Base-by-base conservation (phyloP, 345 rosid species). In the Leavenworthia alabamica region DNA sequence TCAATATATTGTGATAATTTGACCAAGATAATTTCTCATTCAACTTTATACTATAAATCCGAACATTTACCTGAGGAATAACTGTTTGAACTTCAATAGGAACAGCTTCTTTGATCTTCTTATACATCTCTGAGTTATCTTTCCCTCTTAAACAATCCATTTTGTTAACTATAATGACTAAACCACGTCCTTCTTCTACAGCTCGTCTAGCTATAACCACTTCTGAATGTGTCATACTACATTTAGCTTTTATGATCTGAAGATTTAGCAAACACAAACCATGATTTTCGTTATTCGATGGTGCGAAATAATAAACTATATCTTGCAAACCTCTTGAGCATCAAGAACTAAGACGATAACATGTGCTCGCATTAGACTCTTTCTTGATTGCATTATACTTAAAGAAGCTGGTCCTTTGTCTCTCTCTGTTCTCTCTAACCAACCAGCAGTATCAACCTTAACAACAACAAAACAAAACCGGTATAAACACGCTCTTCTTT, bases 11-110 rank as follows among this genome's bases (percentile, higher is more conserved):
- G n/a, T n/a, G n/a, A n/a, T n/a, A n/a, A n/a, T n/a, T n/a, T n/a
- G n/a, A n/a, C n/a, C n/a, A n/a, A n/a, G n/a, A n/a, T n/a, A n/a
- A n/a, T n/a, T n/a, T n/a, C n/a, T n/a, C n/a, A n/a, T n/a, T n/a
- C n/a, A n/a, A n/a, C n/a, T n/a, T n/a, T n/a, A n/a, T n/a, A n/a
- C n/a, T n/a, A n/a, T n/a, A n/a, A n/a, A n/a, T n/a, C n/a, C n/a
- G n/a, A n/a, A n/a, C n/a, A n/a, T n/a, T n/a, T n/a, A 92, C 98
- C 99, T 89, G 96, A 5, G 99, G 97, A 72, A 89, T 77, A 50
- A 86, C 91, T 8, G 83, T 86, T 78, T 93, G 97, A 64, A 93
- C 79, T 87, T 93, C 99, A 63, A 77, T 60, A 27, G 97, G 96
- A 80, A 93, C 96, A 63, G 88, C 91, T 81, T 87, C 86, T 82